Evolutionary conservation across 202 grass and related monocot species (phyloP).

Genomic region (Setaria viridis): DNA sequence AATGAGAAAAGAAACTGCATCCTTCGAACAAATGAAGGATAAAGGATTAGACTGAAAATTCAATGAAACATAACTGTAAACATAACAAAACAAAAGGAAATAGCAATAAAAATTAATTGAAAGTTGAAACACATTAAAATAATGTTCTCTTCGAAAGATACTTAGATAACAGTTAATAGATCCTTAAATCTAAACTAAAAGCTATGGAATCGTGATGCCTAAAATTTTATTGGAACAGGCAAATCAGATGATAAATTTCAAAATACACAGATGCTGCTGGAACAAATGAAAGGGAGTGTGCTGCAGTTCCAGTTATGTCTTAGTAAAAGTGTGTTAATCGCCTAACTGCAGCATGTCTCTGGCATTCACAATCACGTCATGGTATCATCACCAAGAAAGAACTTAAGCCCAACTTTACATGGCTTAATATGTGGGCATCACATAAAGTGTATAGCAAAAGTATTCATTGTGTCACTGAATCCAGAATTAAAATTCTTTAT

Average conservation of each 20-base stretch:
- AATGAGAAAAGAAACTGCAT: constrained; percentile 98
- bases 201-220: neutral
- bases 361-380: constrained; percentile 19
- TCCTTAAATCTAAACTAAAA: neutral
- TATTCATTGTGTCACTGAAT: neutral
- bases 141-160: neutral
- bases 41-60: constrained; percentile 42
- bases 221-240: neutral
- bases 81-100: constrained; percentile 14
- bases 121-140: neutral
- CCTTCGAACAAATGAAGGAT: constrained; percentile 68
- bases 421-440: constrained; percentile 4
- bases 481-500: neutral
- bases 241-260: constrained; percentile 19
- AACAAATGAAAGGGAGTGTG: constrained; percentile 18
- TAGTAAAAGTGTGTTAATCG: neutral
- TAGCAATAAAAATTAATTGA: neutral
- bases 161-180: neutral
- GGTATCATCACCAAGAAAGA: neutral
- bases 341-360: neutral
- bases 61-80: neutral
- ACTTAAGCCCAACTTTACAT: neutral
- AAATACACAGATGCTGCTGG: neutral
- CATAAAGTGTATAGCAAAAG: constrained; percentile 13
- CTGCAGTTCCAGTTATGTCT: neutral